Percentiles rank a stretch among this genome's conserved stretches.
Conservation (phyloP, 140 eudicot species). For the Bidens hawaiensis region DNA sequence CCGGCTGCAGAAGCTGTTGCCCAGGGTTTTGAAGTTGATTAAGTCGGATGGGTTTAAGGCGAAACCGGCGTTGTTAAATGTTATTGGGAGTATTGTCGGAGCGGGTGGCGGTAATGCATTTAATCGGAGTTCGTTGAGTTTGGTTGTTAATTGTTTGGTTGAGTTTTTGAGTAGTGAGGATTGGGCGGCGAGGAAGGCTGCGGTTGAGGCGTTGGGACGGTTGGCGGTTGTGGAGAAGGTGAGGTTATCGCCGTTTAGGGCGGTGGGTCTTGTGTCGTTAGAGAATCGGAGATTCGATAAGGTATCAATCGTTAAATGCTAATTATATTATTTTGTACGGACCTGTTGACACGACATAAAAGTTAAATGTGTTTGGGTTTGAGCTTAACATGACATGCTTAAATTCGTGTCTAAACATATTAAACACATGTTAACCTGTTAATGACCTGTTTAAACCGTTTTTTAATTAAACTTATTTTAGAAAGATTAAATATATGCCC, state of each 20-base stretch:
- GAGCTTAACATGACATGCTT: no score
- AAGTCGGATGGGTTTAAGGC: slow-evolving; percentile 58
- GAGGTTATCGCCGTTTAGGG: slow-evolving; percentile 37
- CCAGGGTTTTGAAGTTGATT: slow-evolving; percentile 50
- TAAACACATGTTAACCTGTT: no score
- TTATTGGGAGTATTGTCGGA: slow-evolving; percentile 59
- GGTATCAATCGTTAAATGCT: slow-evolving; percentile 49
- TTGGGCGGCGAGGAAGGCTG: slow-evolving; percentile 85
- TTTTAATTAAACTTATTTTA: no score
- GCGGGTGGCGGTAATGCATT: slow-evolving; percentile 41
- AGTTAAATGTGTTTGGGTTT: no score
- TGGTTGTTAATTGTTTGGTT: slow-evolving; percentile 37
- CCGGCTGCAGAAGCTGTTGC: slow-evolving; percentile 51
- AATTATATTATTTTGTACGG: no score
- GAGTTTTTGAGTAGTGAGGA: slow-evolving; percentile 67
- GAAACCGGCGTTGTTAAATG: slow-evolving; percentile 54
- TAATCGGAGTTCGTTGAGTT: slow-evolving; percentile 31
- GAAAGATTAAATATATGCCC: no score
- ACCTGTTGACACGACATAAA: no score
- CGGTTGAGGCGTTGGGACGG: slow-evolving; percentile 68
- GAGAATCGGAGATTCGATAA: slow-evolving; percentile 73
- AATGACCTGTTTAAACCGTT: no score
- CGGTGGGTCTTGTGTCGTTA: slow-evolving; percentile 47
- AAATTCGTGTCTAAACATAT: no score
- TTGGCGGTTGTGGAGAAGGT: slow-evolving; percentile 46